Percentiles rank a stretch among this genome's conserved stretches.
phyloP scores from a whole-genome alignment of 2,329 filamentous ascomycete species.

The Neonectria neomacrospora region DNA sequence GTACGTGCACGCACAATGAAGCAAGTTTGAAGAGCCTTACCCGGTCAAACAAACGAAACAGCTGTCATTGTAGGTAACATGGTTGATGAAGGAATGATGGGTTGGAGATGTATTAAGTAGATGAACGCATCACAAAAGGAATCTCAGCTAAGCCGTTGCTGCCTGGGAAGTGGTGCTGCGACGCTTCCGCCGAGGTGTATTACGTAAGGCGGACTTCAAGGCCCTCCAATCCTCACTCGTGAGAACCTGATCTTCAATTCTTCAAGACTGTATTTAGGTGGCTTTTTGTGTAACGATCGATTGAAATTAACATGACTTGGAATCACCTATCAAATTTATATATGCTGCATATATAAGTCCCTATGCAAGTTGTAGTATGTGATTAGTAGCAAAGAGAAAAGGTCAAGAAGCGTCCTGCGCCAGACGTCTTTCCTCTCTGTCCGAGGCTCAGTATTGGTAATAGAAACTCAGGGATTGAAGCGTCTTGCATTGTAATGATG shows the following conservation, averaged over 20 bases:
- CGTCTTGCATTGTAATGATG: too few species aligned
- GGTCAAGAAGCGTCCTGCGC: neutral
- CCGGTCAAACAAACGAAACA: neutral
- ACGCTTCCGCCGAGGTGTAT: neutral
- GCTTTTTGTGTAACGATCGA: neutral
- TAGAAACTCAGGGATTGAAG: neutral
- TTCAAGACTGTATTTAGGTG: neutral
- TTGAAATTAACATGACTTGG: neutral
- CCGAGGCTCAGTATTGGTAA: neutral
- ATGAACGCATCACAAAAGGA: conserved; percentile 5
- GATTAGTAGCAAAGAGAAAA: neutral
- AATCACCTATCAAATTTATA: neutral
- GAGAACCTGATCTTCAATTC: neutral
- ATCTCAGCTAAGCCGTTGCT: conserved; percentile 3
- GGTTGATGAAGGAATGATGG: neutral
- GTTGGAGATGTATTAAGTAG: neutral
- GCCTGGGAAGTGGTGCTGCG: neutral
- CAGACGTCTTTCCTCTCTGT: too few species aligned
- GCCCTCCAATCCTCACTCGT: neutral
- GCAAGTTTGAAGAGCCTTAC: too few species aligned
- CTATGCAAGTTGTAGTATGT: neutral
- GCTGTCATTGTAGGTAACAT: neutral
- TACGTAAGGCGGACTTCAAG: conserved; percentile 1
- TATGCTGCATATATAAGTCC: neutral
- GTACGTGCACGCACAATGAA: neutral